Conservation (phyloP, 2,329 filamentous ascomycete genomes). For the Colletotrichum australisinense region DNA sequence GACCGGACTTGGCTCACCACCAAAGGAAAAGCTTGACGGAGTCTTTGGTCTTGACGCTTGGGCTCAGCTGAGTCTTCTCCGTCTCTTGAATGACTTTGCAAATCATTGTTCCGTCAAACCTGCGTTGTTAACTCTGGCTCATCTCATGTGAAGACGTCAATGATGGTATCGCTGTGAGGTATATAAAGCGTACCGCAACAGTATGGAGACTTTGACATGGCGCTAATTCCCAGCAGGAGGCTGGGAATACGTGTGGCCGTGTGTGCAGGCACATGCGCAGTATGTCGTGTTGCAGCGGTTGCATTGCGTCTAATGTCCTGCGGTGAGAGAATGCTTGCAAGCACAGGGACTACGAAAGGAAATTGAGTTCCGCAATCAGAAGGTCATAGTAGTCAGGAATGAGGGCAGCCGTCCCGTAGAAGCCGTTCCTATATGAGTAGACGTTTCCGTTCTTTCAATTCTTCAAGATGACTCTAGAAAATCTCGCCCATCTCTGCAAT, state of each 20-base stretch:
- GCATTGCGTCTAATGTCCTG: not conserved
- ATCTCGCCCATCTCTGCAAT: not conserved
- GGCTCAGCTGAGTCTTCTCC: not conserved
- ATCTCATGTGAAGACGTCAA: not conserved
- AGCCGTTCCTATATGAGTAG: not conserved
- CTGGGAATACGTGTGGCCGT: not conserved
- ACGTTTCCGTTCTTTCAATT: not conserved
- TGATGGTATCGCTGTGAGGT: not conserved
- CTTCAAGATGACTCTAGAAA: too few relatives aligned
- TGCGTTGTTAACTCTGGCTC: not conserved
- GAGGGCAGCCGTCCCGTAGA: not conserved
- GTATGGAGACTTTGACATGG: not conserved
- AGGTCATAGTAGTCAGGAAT: too few relatives aligned
- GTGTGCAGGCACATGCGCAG: not conserved
- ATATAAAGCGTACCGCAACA: not conserved
- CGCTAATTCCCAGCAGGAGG: not conserved
- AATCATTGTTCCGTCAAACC: not conserved
- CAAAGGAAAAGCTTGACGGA: constrained; percentile 3
- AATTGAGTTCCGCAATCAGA: not conserved
- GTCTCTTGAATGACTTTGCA: too few relatives aligned
- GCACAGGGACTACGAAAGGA: not conserved
- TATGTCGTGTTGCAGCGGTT: not conserved
- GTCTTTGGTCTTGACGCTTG: not conserved
- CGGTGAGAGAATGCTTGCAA: not conserved
- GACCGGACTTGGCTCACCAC: not conserved